Base-by-base conservation (phyloP, 192 early-diverging fungal species). In the Coemansia pectinata region DNA sequence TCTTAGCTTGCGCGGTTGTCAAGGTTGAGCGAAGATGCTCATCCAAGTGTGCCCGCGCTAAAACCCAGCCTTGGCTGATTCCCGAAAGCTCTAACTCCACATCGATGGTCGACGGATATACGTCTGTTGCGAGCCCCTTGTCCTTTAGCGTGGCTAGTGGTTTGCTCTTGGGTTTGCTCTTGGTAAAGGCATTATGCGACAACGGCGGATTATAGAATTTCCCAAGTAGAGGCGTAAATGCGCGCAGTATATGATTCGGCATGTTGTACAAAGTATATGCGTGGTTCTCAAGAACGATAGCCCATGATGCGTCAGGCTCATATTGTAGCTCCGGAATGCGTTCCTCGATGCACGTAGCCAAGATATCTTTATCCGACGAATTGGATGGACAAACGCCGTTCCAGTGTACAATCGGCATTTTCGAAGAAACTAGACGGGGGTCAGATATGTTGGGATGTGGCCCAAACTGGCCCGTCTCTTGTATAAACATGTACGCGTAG, bases 401-500 rank as follows among this genome's bases (percentile, higher is more conserved):
- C 48, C 48, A 66, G 1, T 12, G 1, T 14, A 5, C 50, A n/a
- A 66, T 47, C 65, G 38, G 34, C 9, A 36, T 11, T 7, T 1
- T n/a, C 10, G 2, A 25, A 5, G 48, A 58, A 12, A 66, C 45
- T 29, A 73, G 15, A 9, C 47, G 60, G 1, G 71, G 71, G 29
- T 73, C 65, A 12, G 19, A 38, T 29, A 73, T 10, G 25, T 73
- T 47, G 39, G 71, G 71, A n/a, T 66, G 29, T 58, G 34, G 34
- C 8, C 34, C 34, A 36, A 36, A 7, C 34, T 36, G 34, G 0
- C 34, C 34, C 7, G 34, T 47, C 25, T 62, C 25, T 27, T 73
- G 71, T 1, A 73, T 19, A 53, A 73, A 73, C 9, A 73, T 40
- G 39, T 65, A 59, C 3, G 44, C 65, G 44, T 47, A 73, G 23